These are phyloP conservation scores for Cladosporium austrohemisphaericum DNA, from an alignment of 2,329 filamentous ascomycete genomes.

Conservation along the genomic window DNA sequence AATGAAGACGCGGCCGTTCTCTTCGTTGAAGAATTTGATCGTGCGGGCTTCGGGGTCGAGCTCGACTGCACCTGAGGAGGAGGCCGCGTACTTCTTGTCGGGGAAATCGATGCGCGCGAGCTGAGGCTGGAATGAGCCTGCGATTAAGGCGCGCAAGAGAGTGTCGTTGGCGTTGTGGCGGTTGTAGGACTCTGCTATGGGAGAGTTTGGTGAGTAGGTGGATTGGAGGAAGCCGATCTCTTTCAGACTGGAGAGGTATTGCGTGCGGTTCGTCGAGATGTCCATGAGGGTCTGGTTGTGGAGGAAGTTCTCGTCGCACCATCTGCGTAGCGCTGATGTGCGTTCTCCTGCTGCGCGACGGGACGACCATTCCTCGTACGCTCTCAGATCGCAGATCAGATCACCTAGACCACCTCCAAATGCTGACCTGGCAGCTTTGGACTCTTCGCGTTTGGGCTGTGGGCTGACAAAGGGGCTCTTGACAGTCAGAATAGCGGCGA, in stretches of 20 bases:
- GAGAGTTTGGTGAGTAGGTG: constrained; percentile 28
- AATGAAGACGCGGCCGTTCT: constrained; percentile 83
- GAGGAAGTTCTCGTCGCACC: constrained; percentile 83
- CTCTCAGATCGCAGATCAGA: constrained; percentile 78
- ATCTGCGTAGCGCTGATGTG: constrained; percentile 62
- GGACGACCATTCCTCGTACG: constrained; percentile 78
- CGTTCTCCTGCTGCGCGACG: constrained; percentile 55
- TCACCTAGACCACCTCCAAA: constrained; percentile 80
- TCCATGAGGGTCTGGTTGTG: constrained; percentile 80
- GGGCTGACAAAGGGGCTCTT: constrained; percentile 84
- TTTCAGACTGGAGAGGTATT: constrained; percentile 80
- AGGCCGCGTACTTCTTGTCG: constrained; percentile 89
- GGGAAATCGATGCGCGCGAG: constrained; percentile 89
- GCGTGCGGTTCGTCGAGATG: constrained; percentile 78
- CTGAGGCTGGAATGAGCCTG: constrained; percentile 64
- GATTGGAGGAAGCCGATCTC: constrained; percentile 74
- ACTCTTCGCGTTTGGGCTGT: constrained; percentile 75
- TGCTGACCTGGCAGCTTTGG: constrained; percentile 67
- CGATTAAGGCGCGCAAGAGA: constrained; percentile 47
- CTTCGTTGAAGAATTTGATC: constrained; percentile 86
- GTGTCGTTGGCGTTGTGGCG: constrained; percentile 47
- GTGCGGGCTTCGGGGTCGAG: constrained; percentile 86
- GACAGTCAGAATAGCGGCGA: constrained; percentile 87
- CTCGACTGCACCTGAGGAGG: constrained; percentile 83
- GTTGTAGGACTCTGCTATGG: constrained; percentile 37